Evolutionary conservation across 805 yeast species (phyloP).

Genomic region (Candida coquimbonensis): DNA sequence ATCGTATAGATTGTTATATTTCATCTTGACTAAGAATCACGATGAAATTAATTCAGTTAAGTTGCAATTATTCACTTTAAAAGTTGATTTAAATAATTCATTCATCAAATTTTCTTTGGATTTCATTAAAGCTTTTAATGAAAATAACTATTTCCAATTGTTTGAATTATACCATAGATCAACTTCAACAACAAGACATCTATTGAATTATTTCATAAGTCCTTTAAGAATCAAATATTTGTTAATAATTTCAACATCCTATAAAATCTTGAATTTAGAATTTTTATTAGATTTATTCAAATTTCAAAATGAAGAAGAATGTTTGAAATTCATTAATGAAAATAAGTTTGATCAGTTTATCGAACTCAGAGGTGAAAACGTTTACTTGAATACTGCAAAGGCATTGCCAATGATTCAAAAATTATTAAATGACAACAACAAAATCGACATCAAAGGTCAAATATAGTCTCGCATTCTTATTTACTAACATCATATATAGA

Average conservation of each 20-base stretch:
- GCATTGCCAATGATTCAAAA: conserved; percentile 29
- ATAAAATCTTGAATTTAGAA: conserved; percentile 37
- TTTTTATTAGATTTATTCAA: conserved; percentile 33
- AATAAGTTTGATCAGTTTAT: conserved; percentile 31
- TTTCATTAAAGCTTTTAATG: conserved; percentile 25
- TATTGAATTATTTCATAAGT: conserved; percentile 47
- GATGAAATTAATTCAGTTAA: conserved; percentile 21
- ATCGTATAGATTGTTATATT: conserved; percentile 67
- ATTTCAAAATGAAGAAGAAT: conserved; percentile 33
- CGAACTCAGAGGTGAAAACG: conserved; percentile 26
- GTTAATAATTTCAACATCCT: conserved; percentile 48
- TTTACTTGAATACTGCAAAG: conserved; percentile 29
- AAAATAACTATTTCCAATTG: conserved; percentile 47
- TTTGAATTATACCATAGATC: conserved; percentile 37
- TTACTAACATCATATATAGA: neutral
- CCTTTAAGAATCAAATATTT: conserved; percentile 55
- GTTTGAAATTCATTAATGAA: conserved; percentile 35
- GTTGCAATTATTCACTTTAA: conserved; percentile 38
- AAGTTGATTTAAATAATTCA: conserved; percentile 11
- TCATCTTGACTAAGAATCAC: conserved; percentile 63
- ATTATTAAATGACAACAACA: conserved; percentile 36
- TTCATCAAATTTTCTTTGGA: conserved; percentile 22
- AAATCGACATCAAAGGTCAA: conserved; percentile 89
- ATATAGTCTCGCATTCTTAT: conserved; percentile 25
- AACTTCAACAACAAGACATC: conserved; percentile 34